Conservation (phyloP, 768 basidiomycete species). For the Mycena filopes region DNA sequence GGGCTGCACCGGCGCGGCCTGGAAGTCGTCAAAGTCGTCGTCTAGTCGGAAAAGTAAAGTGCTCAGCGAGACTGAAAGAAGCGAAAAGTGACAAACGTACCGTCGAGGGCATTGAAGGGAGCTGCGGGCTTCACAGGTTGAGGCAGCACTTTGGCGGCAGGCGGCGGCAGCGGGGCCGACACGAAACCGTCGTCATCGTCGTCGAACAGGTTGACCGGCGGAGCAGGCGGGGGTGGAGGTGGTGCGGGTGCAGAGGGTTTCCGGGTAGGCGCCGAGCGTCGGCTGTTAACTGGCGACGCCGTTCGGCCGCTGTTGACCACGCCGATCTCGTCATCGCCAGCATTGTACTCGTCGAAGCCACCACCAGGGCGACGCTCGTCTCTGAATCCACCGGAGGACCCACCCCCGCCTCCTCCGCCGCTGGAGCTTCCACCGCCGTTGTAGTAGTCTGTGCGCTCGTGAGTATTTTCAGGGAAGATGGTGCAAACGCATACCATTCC, state of each 20-base stretch:
- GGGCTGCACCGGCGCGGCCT: slow-evolving; percentile 65
- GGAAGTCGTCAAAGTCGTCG: slow-evolving; percentile 90
- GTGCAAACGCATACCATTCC: slow-evolving; percentile 37
- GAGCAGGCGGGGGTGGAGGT: slow-evolving; percentile 54
- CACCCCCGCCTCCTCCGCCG: slow-evolving; percentile 53
- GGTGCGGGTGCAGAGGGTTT: slow-evolving; percentile 52
- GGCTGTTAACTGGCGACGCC: slow-evolving; percentile 49
- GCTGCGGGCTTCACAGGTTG: slow-evolving; percentile 45
- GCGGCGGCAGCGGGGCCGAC: slow-evolving; percentile 42
- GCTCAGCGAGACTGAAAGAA: background rate
- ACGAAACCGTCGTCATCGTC: slow-evolving; percentile 74
- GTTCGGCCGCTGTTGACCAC: slow-evolving; percentile 42
- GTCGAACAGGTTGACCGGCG: slow-evolving; percentile 79
- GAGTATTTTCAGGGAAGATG: slow-evolving; percentile 6
- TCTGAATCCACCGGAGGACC: slow-evolving; percentile 61
- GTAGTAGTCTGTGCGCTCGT: slow-evolving; percentile 37
- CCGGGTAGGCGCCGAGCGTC: slow-evolving; percentile 40
- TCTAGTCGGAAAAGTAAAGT: slow-evolving; percentile 51
- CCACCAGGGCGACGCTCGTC: slow-evolving; percentile 63
- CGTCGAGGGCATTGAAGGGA: slow-evolving; percentile 51
- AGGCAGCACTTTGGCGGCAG: slow-evolving; percentile 67
- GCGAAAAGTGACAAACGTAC: slow-evolving; percentile 42
- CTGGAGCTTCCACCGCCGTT: slow-evolving; percentile 46
- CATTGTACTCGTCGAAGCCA: slow-evolving; percentile 93
- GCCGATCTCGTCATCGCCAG: slow-evolving; percentile 85